Evolutionary conservation across 1,284 basidiomycete genomes (phyloP), one percentile per base, ranked within the genome.

Genomic region (Tremellales sp.): DNA sequence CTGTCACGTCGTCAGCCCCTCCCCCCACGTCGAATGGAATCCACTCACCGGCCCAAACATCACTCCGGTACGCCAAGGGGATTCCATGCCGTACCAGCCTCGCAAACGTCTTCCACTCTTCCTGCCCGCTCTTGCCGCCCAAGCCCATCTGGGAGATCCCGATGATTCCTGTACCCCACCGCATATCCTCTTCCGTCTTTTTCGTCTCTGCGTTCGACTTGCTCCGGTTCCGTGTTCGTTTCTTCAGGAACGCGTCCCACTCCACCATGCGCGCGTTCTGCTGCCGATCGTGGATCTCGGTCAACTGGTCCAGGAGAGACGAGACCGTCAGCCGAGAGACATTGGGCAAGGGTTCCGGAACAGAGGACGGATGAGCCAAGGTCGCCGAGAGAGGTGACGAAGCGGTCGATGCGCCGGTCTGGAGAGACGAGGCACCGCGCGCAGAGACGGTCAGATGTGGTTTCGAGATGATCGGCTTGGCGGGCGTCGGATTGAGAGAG

Each of bases 61-160:
- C 91, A 24, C 85, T 78, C 7, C 94, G 80, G 64, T 94, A 93
- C 29, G 80, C 81, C 22, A 97, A 78, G 7, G 94, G 94, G 19
- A 97, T 86, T 0, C 95, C 95, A 39, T 76, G 79, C 42, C 87
- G 76, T 21, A 94, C 82, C 3, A 98, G 76, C 43, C 81, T 74
- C 48, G 85, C 82, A 56, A 97, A 88, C 57, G 86, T 85, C 46
- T 77, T 80, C 68, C 85, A 80, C 62, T 92, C 87, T 48, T 88
- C 86, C 48, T 74, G 74, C n/a, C 71, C 74, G 28, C 77, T 75
- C 63, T 83, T 87, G 8, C 81, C 76, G 5, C 80, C 81, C 19
- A 83, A 66, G 0, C 89, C 90, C 52, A 95, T 81, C 66, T 90
- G 87, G n/a, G 84, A 83, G 51, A 97, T 85, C 0, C 89, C 90